These are phyloP conservation scores for Forsythia viridissima DNA, from an alignment of 257 asterid species.

Conservation along the genomic window DNA sequence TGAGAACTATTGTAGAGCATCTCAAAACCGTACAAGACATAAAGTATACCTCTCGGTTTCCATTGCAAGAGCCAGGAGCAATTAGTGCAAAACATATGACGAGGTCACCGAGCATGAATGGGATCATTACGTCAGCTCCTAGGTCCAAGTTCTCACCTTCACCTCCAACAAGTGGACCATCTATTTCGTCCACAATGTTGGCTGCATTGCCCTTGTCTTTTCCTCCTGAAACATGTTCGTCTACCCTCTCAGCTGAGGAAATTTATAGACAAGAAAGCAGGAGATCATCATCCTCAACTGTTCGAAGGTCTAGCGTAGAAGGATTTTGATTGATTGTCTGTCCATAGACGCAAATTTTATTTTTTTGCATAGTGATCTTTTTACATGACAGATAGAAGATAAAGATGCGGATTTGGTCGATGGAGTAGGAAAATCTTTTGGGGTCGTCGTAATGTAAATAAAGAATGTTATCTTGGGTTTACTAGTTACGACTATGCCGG, in stretches of 20 bases:
- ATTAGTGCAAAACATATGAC: constrained; percentile 61
- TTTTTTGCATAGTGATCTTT: constrained; percentile 25
- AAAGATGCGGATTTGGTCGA: constrained; percentile 29
- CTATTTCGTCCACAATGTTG: constrained; percentile 45
- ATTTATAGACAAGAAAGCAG: constrained; percentile 56
- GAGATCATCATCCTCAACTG: constrained; percentile 55
- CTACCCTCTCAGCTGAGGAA: constrained; percentile 51
- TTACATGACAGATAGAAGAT: constrained; percentile 43
- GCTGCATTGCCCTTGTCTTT: constrained; percentile 50
- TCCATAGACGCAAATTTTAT: constrained; percentile 45
- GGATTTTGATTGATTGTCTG: constrained; percentile 66
- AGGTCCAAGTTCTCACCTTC: constrained; percentile 51
- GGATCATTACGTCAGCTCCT: constrained; percentile 55
- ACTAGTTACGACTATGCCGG: too few relatives aligned
- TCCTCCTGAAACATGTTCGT: constrained; percentile 60
- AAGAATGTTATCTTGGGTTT: constrained; percentile 17
- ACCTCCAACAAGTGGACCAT: constrained; percentile 45
- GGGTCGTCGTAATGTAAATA: constrained; percentile 45
- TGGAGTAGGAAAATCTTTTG: background rate
- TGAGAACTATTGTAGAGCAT: constrained; percentile 80
- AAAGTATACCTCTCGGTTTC: constrained; percentile 79
- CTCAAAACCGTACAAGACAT: constrained; percentile 75
- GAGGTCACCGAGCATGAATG: constrained; percentile 86
- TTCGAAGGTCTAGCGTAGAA: constrained; percentile 65
- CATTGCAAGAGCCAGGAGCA: constrained; percentile 84